Conservation (phyloP, 202 grass and related monocot species). For the Digitaria exilis region DNA sequence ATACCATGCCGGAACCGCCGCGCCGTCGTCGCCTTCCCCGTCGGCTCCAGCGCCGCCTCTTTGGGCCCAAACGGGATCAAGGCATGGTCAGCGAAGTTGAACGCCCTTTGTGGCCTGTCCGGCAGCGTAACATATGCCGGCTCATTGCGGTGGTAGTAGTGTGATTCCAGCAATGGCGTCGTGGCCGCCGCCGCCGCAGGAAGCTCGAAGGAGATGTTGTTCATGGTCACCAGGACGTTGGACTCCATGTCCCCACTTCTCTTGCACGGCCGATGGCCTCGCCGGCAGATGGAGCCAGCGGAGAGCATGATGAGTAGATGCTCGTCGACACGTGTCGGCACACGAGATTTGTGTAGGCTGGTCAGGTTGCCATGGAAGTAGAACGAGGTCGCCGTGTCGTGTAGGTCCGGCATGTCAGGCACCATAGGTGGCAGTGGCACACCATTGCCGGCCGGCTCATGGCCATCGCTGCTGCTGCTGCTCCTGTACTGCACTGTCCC, state of each 20-base stretch:
- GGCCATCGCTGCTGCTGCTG: too few relatives aligned
- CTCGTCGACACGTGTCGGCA: constrained; percentile 3
- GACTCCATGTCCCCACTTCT: not conserved
- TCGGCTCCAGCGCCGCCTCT: constrained; percentile 12
- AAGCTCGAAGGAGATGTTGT: constrained; percentile 48
- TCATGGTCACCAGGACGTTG: constrained; percentile 37
- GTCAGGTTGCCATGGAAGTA: constrained; percentile 52
- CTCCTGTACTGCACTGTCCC: constrained; percentile 35
- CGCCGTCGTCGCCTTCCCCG: not conserved
- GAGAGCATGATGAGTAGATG: constrained; percentile 31
- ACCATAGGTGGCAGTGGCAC: not conserved
- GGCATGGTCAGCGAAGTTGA: constrained; percentile 44
- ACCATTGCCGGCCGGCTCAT: too few relatives aligned
- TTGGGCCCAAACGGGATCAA: constrained; percentile 4
- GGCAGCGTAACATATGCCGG: not conserved
- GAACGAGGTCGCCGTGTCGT: constrained; percentile 33
- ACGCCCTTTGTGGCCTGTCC: constrained; percentile 1
- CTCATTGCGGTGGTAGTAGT: constrained; percentile 10
- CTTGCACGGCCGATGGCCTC: not conserved
- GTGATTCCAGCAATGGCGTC: constrained; percentile 26
- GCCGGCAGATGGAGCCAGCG: constrained; percentile 26
- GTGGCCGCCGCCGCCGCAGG: not conserved
- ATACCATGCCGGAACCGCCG: constrained; percentile 24
- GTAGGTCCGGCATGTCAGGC: constrained; percentile 46
- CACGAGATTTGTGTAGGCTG: not conserved